These are phyloP conservation scores for Globisporangium irregulare DNA, from an alignment of 352 stramenopile genomes.

Conservation along the genomic window DNA sequence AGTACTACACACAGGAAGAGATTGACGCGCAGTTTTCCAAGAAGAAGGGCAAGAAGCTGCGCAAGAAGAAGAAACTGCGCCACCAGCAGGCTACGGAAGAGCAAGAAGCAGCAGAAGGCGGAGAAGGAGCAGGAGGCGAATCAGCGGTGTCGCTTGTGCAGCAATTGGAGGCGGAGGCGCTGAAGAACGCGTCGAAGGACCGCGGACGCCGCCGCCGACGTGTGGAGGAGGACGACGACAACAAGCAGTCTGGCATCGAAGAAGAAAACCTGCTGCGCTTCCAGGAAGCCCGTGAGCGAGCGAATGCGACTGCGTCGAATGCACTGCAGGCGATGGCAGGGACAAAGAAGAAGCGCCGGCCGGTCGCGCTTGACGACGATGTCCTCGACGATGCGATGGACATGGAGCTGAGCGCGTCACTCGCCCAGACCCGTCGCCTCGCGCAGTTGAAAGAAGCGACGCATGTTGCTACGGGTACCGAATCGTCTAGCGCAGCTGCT, in stretches of 20 bases:
- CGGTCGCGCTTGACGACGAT: constrained; percentile 25
- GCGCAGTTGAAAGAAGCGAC: constrained; percentile 37
- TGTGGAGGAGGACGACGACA: constrained; percentile 26
- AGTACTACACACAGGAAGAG: constrained; percentile 87
- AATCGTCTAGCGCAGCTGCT: background rate
- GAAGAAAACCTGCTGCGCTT: constrained; percentile 57
- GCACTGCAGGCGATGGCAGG: constrained; percentile 34
- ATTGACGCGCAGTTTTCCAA: constrained; percentile 82
- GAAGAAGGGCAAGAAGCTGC: constrained; percentile 76
- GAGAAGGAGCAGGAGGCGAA: constrained; percentile 25
- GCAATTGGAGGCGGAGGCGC: constrained; percentile 64
- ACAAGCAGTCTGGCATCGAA: constrained; percentile 27
- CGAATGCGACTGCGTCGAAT: constrained; percentile 41
- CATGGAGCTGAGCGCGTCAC: constrained; percentile 68
- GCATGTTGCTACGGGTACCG: background rate
- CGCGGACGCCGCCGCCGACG: constrained; percentile 53
- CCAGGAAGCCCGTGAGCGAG: constrained; percentile 66
- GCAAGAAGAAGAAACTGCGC: constrained; percentile 61
- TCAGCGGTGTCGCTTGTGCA: constrained; percentile 41
- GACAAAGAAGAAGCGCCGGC: constrained; percentile 44
- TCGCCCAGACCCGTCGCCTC: constrained; percentile 62
- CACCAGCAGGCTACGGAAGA: constrained; percentile 34
- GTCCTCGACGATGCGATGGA: constrained; percentile 61
- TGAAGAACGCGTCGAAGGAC: constrained; percentile 35
- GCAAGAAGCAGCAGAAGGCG: constrained; percentile 45